Evolutionary conservation across 768 basidiomycete species (phyloP), one percentile per base, ranked within the genome.

Genomic region (Artomyces pyxidatus): DNA sequence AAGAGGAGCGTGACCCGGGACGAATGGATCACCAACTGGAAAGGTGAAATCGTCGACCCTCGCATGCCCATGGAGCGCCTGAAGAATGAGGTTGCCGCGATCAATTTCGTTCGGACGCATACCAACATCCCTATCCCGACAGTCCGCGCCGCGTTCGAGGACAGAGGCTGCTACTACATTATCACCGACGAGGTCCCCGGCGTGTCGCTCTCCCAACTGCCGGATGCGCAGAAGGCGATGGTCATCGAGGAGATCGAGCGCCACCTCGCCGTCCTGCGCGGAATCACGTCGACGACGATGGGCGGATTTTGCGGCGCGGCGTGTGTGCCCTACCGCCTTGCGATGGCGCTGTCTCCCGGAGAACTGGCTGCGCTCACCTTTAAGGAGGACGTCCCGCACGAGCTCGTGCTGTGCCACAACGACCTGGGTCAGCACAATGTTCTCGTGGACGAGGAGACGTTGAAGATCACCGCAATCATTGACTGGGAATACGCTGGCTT

Each of bases 51-150:
- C 29, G 43, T 45, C 25, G 43, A 30, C 23, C 43, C 43, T 10
- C 21, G 23, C 23, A 25, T 45, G 23, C 4, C 17, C 25, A 12
- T 45, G 17, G 43, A 45, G 21, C 26, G 43, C 6, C 11, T 45
- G 21, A 45, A 45, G 43, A 45, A 45, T 16, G 43, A 45, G 21
- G 4, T 27, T n/a, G 43, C 43, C 21, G 43, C 43, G 16, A 25
- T 45, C 43, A 14, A 30, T 11, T 45, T 30, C 28, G n/a, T 45
- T 14, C n/a, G 29, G 14, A 26, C n/a, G 43, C n/a, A 45, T 26
- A 45, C 43, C 23, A 45, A 45, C 26, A 27, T 45, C 27, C 43
- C 43, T 17, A 26, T 45, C 11, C 43, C 43, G 17, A 30, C 43
- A 17, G 29, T 45, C 12, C 43, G 43, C n/a, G n/a, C 17, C 29